Percentiles rank a stretch among this genome's conserved stretches.
Conservation (phyloP, 352 stramenopile genomes). For the Thraustotheca clavata region DNA sequence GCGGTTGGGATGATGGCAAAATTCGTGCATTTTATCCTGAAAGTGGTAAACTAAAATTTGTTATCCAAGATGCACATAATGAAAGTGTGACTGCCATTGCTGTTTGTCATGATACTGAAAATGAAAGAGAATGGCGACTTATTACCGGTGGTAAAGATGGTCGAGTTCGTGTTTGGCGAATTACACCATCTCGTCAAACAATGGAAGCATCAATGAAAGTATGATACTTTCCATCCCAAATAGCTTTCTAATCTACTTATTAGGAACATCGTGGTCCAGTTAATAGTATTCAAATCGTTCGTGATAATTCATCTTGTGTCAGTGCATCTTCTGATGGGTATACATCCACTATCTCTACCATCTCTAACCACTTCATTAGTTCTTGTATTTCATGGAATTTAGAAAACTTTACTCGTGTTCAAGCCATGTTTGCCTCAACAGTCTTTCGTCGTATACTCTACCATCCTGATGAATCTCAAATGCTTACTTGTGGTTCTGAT, state of each 20-base stretch:
- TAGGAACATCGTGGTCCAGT: conserved; percentile 92
- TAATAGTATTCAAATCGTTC: conserved; percentile 82
- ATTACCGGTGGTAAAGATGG: conserved; percentile 93
- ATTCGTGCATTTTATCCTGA: conserved; percentile 95
- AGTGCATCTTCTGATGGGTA: conserved; percentile 63
- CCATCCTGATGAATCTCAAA: conserved; percentile 94
- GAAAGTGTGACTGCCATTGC: conserved; percentile 92
- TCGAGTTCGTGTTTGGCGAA: conserved; percentile 90
- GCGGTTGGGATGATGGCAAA: conserved; percentile 95
- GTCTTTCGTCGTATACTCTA: conserved; percentile 92
- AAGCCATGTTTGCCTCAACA: conserved; percentile 94
- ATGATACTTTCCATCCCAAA: background rate
- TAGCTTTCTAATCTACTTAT: conserved; percentile 1
- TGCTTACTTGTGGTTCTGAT: conserved; percentile 93
- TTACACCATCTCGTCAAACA: conserved; percentile 86
- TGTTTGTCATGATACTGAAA: conserved; percentile 68
- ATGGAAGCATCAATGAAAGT: conserved; percentile 91
- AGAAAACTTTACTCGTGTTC: conserved; percentile 83
- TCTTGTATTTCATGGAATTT: conserved; percentile 97
- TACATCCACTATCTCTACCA: background rate
- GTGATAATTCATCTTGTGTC: conserved; percentile 64
- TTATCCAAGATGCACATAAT: conserved; percentile 94
- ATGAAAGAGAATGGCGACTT: conserved; percentile 74
- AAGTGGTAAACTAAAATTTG: conserved; percentile 94
- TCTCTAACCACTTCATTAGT: conserved; percentile 15